Evolutionary conservation across 768 basidiomycete species (phyloP).

Genomic region (Hortiboletus campestris): DNA sequence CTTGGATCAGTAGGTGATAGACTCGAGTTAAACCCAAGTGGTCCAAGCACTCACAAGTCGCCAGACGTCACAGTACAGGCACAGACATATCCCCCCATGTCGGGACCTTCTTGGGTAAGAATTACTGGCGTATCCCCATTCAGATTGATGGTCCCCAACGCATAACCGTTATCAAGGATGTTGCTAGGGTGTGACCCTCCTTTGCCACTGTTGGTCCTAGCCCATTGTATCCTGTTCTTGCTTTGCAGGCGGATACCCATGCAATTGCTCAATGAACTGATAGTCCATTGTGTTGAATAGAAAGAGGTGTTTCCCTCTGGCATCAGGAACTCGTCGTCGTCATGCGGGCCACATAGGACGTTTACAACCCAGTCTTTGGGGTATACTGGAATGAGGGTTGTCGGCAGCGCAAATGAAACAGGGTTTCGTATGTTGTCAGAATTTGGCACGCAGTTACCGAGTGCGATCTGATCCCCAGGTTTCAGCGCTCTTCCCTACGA

Average conservation of each 20-base stretch:
- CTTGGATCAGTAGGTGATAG: too few species aligned
- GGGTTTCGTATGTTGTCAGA: conserved; percentile 9
- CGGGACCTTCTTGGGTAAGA: too few species aligned
- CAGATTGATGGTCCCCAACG: too few species aligned
- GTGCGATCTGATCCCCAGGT: conserved; percentile 48
- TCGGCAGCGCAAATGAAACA: conserved; percentile 22
- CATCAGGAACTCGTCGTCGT: conserved; percentile 54
- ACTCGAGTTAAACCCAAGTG: too few species aligned
- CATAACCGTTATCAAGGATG: conserved; percentile 62
- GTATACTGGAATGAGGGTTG: conserved; percentile 41
- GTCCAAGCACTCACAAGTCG: too few species aligned
- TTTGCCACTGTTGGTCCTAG: too few species aligned
- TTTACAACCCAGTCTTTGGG: conserved; percentile 49
- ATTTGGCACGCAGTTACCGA: conserved; percentile 33
- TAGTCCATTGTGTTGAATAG: conserved; percentile 50
- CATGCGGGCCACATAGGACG: conserved; percentile 63
- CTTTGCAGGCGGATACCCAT: conserved; percentile 60
- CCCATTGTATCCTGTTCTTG: conserved; percentile 43
- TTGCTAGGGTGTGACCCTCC: conserved; percentile 71
- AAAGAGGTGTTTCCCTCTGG: conserved; percentile 48
- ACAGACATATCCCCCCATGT: too few species aligned
- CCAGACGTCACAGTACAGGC: too few species aligned
- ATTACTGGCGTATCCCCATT: too few species aligned
- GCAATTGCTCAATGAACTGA: conserved; percentile 58
- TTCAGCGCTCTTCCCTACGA: conserved; percentile 50